These are phyloP conservation scores for Sporormia fimetaria DNA, from an alignment of 495 filamentous ascomycete genomes.

Conservation along the genomic window DNA sequence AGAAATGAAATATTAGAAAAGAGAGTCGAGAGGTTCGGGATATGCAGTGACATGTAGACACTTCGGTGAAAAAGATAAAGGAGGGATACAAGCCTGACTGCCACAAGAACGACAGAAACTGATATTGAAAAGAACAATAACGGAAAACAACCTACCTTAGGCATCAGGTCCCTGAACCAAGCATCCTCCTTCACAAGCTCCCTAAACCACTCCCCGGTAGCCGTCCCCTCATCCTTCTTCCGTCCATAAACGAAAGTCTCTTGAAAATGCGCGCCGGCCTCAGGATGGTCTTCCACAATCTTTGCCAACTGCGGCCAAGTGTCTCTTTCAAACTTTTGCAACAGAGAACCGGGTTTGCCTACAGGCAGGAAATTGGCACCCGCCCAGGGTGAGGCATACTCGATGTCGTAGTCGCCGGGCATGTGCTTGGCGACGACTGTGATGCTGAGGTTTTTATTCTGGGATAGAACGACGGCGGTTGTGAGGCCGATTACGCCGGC, in stretches of 20 bases:
- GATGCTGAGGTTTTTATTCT: slow-evolving; percentile 53
- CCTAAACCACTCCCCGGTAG: slow-evolving; percentile 43
- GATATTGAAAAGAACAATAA: neutral
- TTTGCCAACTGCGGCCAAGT: slow-evolving; percentile 35
- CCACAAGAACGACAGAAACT: neutral
- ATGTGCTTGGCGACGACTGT: slow-evolving; percentile 91
- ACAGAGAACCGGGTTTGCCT: slow-evolving; percentile 40
- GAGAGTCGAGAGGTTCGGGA: neutral
- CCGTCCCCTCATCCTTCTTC: slow-evolving; percentile 44
- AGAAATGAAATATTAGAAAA: no score
- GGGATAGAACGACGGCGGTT: slow-evolving; percentile 73
- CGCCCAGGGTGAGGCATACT: slow-evolving; percentile 93
- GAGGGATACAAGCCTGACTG: neutral
- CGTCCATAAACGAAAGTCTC: slow-evolving; percentile 54
- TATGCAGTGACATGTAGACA: no score
- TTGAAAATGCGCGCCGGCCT: slow-evolving; percentile 84
- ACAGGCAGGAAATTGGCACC: slow-evolving; percentile 83
- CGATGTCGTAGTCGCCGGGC: slow-evolving; percentile 95
- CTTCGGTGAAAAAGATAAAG: neutral
- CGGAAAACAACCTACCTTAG: slow-evolving; percentile 44
- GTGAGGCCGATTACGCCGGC: slow-evolving; percentile 89
- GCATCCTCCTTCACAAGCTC: slow-evolving; percentile 57
- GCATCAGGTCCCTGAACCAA: slow-evolving; percentile 74
- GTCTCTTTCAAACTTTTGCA: slow-evolving; percentile 41
- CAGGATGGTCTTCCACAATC: slow-evolving; percentile 55